Base-by-base conservation (phyloP, 169 alveolate species). In the Plasmodium relictum region DNA sequence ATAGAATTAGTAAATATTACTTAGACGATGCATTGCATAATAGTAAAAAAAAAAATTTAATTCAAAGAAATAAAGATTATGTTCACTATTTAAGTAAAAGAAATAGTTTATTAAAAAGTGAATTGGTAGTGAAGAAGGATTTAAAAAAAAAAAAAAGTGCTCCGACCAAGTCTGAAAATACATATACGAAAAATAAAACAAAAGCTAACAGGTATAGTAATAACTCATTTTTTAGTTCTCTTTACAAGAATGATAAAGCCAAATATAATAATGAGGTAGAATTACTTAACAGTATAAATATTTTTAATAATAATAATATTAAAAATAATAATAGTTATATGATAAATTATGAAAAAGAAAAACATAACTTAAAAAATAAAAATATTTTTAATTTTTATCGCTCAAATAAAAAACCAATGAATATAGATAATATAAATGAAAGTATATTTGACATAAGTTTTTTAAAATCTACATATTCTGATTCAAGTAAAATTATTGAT, bases 41-140 rank as follows among this genome's bases (percentile, higher is more conserved):
- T 68, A 50, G 63, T 66, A 80, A 80, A 14, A 65, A 80, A 80
- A 52, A 54, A 80, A 80, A 80, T 9, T 54, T 80, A 50, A 80
- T 80, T 12, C 70, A 80, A 41, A 52, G 90, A 54, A 80, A 80
- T 54, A 80, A 80, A 66, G 73, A 80, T 14, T 80, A 80, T 50
- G 90, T 68, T 9, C 78, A 80, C 8, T 80, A 80, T 45, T 59
- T 80, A 18, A 80, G 90, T 50, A 80, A 68, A 22, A 39, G 78
- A 66, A 80, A 80, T 80, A 80, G 83, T 26, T 37, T 66, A 6
- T 70, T 80, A 18, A 80, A 80, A 58, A 80, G 54, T 48, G 90
- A 80, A 26, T 18, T 50, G 16, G 20, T 65, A 39, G 48, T 68
- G 12, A 80, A 59, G 41, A 80, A 80, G 52, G 90, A 80, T 24